Base-by-base conservation (phyloP, 495 filamentous ascomycete genomes). In the Xylaria sp. region DNA sequence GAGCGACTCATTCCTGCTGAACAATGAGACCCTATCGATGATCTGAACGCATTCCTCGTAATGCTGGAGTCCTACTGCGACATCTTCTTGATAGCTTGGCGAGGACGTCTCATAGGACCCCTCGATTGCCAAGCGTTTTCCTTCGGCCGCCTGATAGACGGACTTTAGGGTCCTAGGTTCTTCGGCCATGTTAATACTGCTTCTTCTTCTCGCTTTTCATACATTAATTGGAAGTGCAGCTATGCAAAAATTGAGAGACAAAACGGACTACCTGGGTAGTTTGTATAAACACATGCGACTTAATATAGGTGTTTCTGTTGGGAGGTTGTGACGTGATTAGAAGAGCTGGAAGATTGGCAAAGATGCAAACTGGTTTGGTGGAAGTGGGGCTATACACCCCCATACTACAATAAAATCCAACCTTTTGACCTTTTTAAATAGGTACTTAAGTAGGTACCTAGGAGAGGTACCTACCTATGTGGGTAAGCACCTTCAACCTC, bases 1-100 rank as follows among this genome's bases (percentile, higher is more conserved):
- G 41, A 97, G 80, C 2, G 88, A 86, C 78, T 99, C 96, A 79
- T 99, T 98, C 9, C 90, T 86, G 76, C 93, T 96, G 86, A 98
- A 98, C 15, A 98, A 80, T 0, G 93, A 91, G 63, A 95, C 81
- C 53, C 88, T 84, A 70, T 88, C 82, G 71, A 93, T 88, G 46
- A 94, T 86, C 73, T 85, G 80, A 44, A 91, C 85, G 79, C 92
- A 94, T 78, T 92, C 85, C 72, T 93, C 85, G 80, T 97, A 93
- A 64, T 88, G 85, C 67, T 85, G 75, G 62, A 97, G 88, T 19
- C 92, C 88, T 43, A 86, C 79, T 67, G 83, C 83, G 67, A 98
- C 85, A 71, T 90, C 88, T 68, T 90, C 84, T 73, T 90, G 88
- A 82, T 93, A 96, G 35, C 80, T 77, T 58, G 89, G 76, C 17